These are phyloP conservation scores for Ganoderma resinaceum DNA, from an alignment of 1,284 basidiomycete species.

Conservation along the genomic window DNA sequence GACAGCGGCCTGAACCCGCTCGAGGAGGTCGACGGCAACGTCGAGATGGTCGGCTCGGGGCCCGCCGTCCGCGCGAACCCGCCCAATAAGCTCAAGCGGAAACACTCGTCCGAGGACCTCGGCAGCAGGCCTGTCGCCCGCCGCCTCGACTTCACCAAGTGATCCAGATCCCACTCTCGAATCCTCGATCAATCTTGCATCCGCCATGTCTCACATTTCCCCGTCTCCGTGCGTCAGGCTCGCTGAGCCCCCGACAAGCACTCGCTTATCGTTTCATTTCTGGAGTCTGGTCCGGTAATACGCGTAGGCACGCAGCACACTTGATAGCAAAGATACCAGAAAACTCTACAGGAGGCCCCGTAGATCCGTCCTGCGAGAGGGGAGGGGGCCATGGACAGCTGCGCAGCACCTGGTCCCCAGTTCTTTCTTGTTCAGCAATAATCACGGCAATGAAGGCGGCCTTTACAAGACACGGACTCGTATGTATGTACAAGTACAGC, in stretches of 20 bases:
- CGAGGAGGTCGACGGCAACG: constrained; percentile 79
- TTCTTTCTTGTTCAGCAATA: constrained; percentile 21
- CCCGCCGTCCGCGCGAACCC: constrained; percentile 47
- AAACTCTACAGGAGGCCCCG: background rate
- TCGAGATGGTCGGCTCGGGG: constrained; percentile 48
- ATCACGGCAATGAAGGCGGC: constrained; percentile 9
- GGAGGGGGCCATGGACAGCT: background rate
- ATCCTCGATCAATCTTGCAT: background rate
- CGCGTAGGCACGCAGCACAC: background rate
- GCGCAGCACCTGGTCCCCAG: background rate
- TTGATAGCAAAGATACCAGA: background rate
- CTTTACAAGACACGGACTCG: constrained; percentile 25
- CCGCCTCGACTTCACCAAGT: constrained; percentile 51
- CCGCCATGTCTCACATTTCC: background rate
- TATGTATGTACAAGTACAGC: constrained; percentile 31
- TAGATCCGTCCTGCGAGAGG: background rate
- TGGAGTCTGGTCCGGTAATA: too few relatives aligned
- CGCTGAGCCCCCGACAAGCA: background rate
- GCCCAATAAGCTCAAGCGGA: constrained; percentile 56
- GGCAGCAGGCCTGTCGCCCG: constrained; percentile 52
- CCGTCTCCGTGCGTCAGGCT: background rate
- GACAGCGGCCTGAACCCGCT: constrained; percentile 56
- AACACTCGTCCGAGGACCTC: constrained; percentile 49
- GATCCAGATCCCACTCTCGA: background rate
- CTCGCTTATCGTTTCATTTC: background rate